A percentile compares a stretch with the other conserved stretches of the same genome.
Evolutionary conservation across 2,329 filamentous ascomycete genomes (phyloP).

Genomic region (Ceratocystis ficicola): DNA sequence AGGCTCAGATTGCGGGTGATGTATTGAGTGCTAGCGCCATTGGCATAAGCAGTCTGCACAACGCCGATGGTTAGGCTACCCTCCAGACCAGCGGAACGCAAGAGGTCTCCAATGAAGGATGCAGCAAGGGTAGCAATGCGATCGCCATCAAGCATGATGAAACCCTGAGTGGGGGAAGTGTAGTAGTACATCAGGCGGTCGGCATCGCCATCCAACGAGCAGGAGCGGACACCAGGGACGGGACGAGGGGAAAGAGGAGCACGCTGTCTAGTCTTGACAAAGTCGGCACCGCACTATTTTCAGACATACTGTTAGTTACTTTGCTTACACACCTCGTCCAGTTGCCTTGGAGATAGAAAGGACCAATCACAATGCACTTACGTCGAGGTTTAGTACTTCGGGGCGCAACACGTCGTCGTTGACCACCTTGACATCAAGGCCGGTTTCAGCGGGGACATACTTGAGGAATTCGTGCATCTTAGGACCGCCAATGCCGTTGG

Average conservation of each 20-base stretch:
- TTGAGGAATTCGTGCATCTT: slow-evolving; percentile 82
- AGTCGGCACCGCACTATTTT: slow-evolving; percentile 81
- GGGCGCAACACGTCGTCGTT: slow-evolving; percentile 90
- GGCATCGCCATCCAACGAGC: slow-evolving; percentile 88
- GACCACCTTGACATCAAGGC: slow-evolving; percentile 70
- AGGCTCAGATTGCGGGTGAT: slow-evolving; percentile 78
- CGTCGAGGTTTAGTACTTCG: slow-evolving; percentile 77
- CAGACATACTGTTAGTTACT: not conserved
- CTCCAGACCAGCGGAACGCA: slow-evolving; percentile 64
- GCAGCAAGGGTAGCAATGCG: slow-evolving; percentile 91
- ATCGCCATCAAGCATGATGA: slow-evolving; percentile 90
- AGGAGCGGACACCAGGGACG: slow-evolving; percentile 62
- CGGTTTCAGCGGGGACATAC: slow-evolving; percentile 56
- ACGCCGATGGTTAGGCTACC: slow-evolving; percentile 82
- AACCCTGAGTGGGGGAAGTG: slow-evolving; percentile 65
- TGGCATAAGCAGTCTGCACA: slow-evolving; percentile 95
- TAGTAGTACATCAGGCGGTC: slow-evolving; percentile 96
- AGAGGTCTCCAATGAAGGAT: slow-evolving; percentile 82
- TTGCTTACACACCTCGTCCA: not conserved
- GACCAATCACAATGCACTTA: slow-evolving; percentile 33
- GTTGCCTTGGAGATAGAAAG: too few relatives aligned
- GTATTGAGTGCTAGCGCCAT: slow-evolving; percentile 86
- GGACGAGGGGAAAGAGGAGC: slow-evolving; percentile 75
- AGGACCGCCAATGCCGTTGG: slow-evolving; percentile 90
- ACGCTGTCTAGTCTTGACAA: slow-evolving; percentile 91